These are phyloP conservation scores for Candida peoriensis DNA, from an alignment of 805 yeast species.

Conservation along the genomic window DNA sequence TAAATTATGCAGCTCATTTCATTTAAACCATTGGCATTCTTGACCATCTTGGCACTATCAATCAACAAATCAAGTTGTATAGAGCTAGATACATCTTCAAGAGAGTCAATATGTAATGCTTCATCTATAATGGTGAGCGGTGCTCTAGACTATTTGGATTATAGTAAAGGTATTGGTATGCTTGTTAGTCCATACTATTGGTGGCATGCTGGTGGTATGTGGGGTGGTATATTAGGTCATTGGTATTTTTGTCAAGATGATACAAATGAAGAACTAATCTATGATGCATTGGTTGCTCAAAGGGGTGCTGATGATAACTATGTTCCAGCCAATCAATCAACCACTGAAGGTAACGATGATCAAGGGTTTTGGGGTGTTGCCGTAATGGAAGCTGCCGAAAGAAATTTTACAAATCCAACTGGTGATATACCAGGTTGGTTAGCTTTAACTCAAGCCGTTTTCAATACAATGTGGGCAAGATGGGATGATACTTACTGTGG, in stretches of 20 bases:
- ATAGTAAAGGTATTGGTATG: slow-evolving; percentile 73
- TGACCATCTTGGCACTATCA: too few relatives aligned
- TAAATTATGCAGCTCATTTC: too few relatives aligned
- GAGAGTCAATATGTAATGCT: slow-evolving; percentile 50
- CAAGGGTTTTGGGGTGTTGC: slow-evolving; percentile 73
- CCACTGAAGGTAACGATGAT: slow-evolving; percentile 72
- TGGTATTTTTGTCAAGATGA: slow-evolving; percentile 68
- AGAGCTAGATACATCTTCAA: slow-evolving; percentile 36
- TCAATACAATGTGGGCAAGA: slow-evolving; percentile 56
- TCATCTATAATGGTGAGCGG: slow-evolving; percentile 56
- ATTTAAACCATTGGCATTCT: slow-evolving; percentile 27
- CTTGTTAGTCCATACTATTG: slow-evolving; percentile 74
- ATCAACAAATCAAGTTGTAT: too few relatives aligned
- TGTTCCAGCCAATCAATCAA: slow-evolving; percentile 58
- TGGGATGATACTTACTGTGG: slow-evolving; percentile 54
- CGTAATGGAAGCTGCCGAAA: slow-evolving; percentile 59
- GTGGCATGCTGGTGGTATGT: slow-evolving; percentile 94
- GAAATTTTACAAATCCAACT: slow-evolving; percentile 51
- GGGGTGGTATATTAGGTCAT: slow-evolving; percentile 62
- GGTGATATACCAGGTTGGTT: slow-evolving; percentile 50
- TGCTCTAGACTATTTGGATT: slow-evolving; percentile 68
- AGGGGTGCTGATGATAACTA: slow-evolving; percentile 48
- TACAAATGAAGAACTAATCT: slow-evolving; percentile 54
- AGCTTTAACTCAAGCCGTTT: slow-evolving; percentile 55
- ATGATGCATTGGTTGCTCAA: slow-evolving; percentile 48